Conservation (phyloP, 106 monocot genomes). For the Dendrobium nobile region DNA sequence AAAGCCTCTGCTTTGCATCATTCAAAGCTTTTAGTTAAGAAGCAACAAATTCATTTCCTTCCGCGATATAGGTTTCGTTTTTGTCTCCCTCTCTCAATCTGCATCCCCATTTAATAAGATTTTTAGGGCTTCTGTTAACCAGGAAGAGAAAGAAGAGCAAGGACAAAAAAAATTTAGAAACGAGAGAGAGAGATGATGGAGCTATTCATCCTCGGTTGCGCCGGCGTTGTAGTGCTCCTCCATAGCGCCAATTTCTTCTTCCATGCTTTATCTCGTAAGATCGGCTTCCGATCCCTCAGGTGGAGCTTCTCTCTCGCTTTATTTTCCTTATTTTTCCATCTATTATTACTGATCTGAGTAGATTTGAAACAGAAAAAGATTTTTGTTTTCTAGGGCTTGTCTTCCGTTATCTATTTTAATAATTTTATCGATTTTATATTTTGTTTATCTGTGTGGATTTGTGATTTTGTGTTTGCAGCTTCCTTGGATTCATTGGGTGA, state of each 20-base stretch:
- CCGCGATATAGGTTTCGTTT: too few relatives aligned
- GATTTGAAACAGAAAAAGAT: background rate
- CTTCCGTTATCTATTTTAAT: background rate
- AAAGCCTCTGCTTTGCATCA: background rate
- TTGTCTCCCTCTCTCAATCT: background rate
- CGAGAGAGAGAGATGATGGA: slow-evolving; percentile 19
- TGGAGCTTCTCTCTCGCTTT: background rate
- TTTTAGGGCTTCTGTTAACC: background rate
- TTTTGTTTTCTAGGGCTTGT: too few relatives aligned
- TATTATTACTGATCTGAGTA: background rate
- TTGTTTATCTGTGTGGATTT: background rate
- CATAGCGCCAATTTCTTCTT: slow-evolving; percentile 40
- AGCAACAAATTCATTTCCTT: too few relatives aligned
- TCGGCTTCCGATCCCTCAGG: slow-evolving; percentile 22
- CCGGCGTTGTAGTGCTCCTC: slow-evolving; percentile 35
- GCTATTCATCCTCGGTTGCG: slow-evolving; percentile 29
- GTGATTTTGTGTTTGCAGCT: slow-evolving; percentile 5
- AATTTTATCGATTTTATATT: background rate
- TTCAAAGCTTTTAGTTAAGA: background rate
- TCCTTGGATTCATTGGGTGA: slow-evolving; percentile 12
- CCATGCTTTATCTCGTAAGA: slow-evolving; percentile 17
- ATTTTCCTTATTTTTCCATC: background rate
- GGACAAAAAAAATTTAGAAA: too few relatives aligned
- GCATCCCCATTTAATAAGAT: background rate
- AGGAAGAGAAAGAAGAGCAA: background rate